Percentiles rank a stretch among this genome's conserved stretches.
Conservation (phyloP, 768 basidiomycete species). For the Mrakia gelida region DNA sequence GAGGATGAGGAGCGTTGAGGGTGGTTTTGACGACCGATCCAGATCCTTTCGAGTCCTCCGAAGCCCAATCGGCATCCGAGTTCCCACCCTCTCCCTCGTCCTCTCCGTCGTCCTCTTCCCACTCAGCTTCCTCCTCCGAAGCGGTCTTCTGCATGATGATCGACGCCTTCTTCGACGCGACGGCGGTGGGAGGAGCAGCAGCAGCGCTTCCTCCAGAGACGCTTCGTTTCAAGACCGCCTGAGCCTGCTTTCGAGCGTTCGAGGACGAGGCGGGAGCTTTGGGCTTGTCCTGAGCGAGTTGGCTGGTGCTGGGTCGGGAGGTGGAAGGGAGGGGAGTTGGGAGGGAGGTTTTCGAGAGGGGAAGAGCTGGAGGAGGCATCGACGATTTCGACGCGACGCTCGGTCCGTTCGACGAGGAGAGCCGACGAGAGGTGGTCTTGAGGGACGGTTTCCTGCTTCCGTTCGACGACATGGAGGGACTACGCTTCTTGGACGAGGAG, state of each 20-base stretch:
- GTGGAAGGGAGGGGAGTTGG: not conserved
- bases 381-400: not conserved
- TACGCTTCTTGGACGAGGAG: not conserved
- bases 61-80: slow-evolving; percentile 29
- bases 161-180: not conserved
- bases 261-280: not conserved
- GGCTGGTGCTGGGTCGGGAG: not conserved
- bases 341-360: not conserved
- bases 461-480: not conserved
- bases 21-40: not conserved
- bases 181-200: not conserved
- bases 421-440: not conserved
- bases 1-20: not conserved
- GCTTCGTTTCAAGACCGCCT: not conserved
- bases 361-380: not conserved
- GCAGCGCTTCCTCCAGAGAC: not conserved
- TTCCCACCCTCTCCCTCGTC: not conserved
- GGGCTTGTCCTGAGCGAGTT: not conserved
- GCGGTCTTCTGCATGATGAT: not conserved
- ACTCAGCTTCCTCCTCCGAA: not conserved
- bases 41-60: slow-evolving; percentile 9
- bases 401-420: slow-evolving; percentile 1
- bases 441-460: not conserved
- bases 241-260: slow-evolving; percentile 7
- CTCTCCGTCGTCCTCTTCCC: slow-evolving; percentile 27